Evolutionary conservation across 1,284 basidiomycete species (phyloP).

Genomic region (Pyrrhoderma lamaoense): DNA sequence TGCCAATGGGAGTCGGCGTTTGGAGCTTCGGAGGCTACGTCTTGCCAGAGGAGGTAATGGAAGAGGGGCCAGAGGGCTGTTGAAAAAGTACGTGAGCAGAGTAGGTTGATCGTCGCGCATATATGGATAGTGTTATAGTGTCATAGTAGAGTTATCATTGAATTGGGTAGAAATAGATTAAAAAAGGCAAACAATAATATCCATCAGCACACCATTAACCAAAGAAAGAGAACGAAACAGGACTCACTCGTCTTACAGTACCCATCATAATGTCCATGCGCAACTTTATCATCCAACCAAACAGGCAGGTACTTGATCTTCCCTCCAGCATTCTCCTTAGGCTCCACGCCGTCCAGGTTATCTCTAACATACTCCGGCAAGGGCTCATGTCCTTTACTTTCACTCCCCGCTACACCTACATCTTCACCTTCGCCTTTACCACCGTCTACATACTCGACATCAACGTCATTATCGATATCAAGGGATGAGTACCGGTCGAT

Average conservation of each 20-base stretch:
- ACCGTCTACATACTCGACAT: slow-evolving; percentile 23
- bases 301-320: slow-evolving; percentile 72
- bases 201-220: not conserved
- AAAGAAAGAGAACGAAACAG: not conserved
- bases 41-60: slow-evolving; percentile 98
- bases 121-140: not conserved
- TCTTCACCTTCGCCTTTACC: not conserved
- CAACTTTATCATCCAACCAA: slow-evolving; percentile 86
- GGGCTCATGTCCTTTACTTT: too few species aligned
- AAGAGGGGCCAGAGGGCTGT: slow-evolving; percentile 91
- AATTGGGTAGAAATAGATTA: too few species aligned
- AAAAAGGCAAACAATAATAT: too few species aligned
- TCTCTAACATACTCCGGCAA: too few species aligned
- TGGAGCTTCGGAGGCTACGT: slow-evolving; percentile 75
- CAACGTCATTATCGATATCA: slow-evolving; percentile 38
- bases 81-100: not conserved
- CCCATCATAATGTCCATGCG: slow-evolving; percentile 92
- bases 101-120: slow-evolving; percentile 34
- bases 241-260: slow-evolving; percentile 94
- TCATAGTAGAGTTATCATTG: too few species aligned
- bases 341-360: slow-evolving; percentile 19
- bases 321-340: slow-evolving; percentile 17
- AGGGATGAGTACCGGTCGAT: slow-evolving; percentile 36
- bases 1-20: slow-evolving; percentile 83
- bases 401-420: slow-evolving; percentile 30